These are phyloP conservation scores for Cyberlindnera maclurae DNA, from an alignment of 805 yeast genomes.

Conservation along the genomic window DNA sequence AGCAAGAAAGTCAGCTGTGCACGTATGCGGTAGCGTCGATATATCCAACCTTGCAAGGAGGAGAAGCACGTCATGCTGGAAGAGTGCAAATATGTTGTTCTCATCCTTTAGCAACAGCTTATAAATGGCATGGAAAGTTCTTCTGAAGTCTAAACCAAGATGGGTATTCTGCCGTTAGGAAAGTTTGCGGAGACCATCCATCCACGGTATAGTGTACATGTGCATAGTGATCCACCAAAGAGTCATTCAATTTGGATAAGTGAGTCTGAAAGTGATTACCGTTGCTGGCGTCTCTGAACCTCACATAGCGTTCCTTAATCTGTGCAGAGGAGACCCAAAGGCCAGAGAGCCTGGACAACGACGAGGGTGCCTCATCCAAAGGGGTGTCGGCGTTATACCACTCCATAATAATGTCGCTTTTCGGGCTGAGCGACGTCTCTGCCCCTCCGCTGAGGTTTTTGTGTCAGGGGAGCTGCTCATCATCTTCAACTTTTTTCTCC, in stretches of 20 bases:
- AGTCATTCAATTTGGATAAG: too few species aligned
- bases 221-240: neutral
- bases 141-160: constrained; percentile 2
- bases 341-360: too few species aligned
- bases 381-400: too few species aligned
- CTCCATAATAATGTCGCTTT: too few species aligned
- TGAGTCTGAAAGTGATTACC: too few species aligned
- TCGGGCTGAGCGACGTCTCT: too few species aligned
- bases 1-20: constrained; percentile 10
- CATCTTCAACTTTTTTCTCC: too few species aligned
- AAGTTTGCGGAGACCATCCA: too few species aligned
- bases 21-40: constrained; percentile 4
- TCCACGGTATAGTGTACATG: neutral
- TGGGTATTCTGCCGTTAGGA: neutral
- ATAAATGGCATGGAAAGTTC: constrained; percentile 7
- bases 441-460: too few species aligned
- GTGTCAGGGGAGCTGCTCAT: too few species aligned
- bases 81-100: constrained; percentile 5
- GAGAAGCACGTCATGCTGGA: constrained; percentile 8
- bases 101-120: constrained; percentile 6
- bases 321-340: neutral
- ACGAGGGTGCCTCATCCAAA: too few species aligned
- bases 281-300: neutral
- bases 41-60: constrained; percentile 10
- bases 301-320: neutral